Percentiles rank a stretch among this genome's conserved stretches.
These are phyloP conservation scores for Cercospora citrullina DNA, from an alignment of 2,329 filamentous ascomycete genomes.

Conservation along the genomic window DNA sequence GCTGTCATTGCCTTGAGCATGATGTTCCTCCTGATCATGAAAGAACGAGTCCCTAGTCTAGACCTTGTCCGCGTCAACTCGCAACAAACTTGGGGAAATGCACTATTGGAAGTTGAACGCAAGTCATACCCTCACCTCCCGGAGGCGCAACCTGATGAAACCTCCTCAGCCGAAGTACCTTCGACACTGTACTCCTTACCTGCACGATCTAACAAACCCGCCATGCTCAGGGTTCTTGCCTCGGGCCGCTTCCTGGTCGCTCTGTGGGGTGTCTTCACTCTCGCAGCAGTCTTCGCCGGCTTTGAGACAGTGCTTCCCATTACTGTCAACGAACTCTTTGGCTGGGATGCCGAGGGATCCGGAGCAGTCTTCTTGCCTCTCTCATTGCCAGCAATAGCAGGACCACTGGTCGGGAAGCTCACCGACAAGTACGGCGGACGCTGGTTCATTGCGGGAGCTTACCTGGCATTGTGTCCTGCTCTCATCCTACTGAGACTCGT, in stretches of 20 bases:
- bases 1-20: conserved; percentile 23
- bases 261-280: conserved; percentile 28
- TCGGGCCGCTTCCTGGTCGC: conserved; percentile 26
- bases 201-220: conserved; percentile 4
- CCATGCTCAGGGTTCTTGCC: conserved; percentile 24
- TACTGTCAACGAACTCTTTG: conserved; percentile 21
- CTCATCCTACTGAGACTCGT: conserved; percentile 29
- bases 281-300: conserved; percentile 21
- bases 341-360: conserved; percentile 24
- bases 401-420: conserved; percentile 24
- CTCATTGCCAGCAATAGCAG: conserved; percentile 25
- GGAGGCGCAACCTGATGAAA: background rate
- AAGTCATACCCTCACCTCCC: background rate
- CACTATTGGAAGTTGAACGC: background rate
- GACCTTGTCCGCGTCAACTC: conserved; percentile 3
- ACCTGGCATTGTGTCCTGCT: conserved; percentile 19
- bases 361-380: conserved; percentile 30
- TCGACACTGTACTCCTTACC: background rate
- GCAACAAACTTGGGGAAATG: background rate
- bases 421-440: conserved; percentile 28
- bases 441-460: conserved; percentile 23
- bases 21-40: conserved; percentile 24
- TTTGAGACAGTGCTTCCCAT: conserved; percentile 28
- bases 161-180: background rate
- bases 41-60: conserved; percentile 6